Conservation (phyloP, 129 eudicot species). For the Scalesia atractyloides region DNA sequence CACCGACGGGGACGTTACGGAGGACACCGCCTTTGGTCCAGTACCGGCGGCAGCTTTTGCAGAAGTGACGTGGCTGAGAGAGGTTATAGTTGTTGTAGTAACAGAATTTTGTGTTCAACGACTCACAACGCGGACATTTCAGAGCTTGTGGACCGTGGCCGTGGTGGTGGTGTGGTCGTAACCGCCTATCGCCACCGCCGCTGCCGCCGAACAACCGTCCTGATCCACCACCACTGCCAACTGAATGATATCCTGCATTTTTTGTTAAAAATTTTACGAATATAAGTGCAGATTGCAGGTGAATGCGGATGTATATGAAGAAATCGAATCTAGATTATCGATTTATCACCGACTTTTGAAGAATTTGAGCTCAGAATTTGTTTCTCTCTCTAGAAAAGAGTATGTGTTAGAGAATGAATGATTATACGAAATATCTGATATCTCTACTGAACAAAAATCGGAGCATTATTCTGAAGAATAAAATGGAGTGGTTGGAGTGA, state of each 20-base stretch:
- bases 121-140: slow-evolving; percentile 88
- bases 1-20: slow-evolving; percentile 91
- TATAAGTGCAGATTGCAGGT: too few relatives aligned
- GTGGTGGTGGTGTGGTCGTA: slow-evolving; percentile 51
- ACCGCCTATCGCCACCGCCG: slow-evolving; percentile 47
- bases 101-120: slow-evolving; percentile 78
- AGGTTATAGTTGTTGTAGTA: slow-evolving; percentile 84
- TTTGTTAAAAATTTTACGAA: not conserved
- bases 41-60: slow-evolving; percentile 83
- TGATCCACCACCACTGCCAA: slow-evolving; percentile 47
- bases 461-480: slow-evolving; percentile 30
- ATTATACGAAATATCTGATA: slow-evolving; percentile 22
- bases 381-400: slow-evolving; percentile 32
- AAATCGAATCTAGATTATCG: slow-evolving; percentile 1
- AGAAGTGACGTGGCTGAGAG: slow-evolving; percentile 87
- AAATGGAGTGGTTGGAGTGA: not conserved
- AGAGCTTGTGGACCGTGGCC: slow-evolving; percentile 52
- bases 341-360: not conserved
- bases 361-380: slow-evolving; percentile 21
- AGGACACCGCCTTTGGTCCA: slow-evolving; percentile 94
- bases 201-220: slow-evolving; percentile 44
- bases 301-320: not conserved
- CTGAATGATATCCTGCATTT: slow-evolving; percentile 69
- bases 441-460: slow-evolving; percentile 24
- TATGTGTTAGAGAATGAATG: slow-evolving; percentile 22